Evolutionary conservation across 768 basidiomycete species (phyloP).

Genomic region (Pleurotus citrinopileatus): DNA sequence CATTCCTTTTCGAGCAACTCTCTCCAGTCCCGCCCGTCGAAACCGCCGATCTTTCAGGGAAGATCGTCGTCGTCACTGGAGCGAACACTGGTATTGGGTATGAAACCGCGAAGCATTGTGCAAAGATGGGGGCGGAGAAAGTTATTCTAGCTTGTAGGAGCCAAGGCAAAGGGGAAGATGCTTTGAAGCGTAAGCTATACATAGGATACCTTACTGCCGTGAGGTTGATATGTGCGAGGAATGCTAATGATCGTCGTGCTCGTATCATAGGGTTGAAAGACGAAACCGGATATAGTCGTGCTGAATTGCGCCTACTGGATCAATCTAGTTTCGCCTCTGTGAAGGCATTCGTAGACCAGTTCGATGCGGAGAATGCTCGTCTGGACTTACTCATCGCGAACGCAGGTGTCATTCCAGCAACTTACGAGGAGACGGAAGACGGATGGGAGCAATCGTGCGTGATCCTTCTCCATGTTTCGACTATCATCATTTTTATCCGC

Average conservation of each 20-base stretch:
- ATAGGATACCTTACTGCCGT: no score
- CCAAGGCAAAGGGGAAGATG: constrained; percentile 30
- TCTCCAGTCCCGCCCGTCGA: neutral
- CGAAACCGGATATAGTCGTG: constrained; percentile 29
- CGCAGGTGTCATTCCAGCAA: constrained; percentile 22
- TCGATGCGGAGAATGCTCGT: constrained; percentile 27
- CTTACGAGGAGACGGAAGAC: constrained; percentile 30
- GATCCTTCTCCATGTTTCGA: constrained; percentile 4
- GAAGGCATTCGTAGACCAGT: constrained; percentile 32
- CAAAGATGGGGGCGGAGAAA: constrained; percentile 36
- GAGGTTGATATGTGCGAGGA: no score
- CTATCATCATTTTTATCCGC: neutral
- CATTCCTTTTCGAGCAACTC: constrained; percentile 1
- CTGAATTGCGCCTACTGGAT: constrained; percentile 40
- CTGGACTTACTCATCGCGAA: constrained; percentile 47
- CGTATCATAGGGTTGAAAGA: constrained; percentile 21
- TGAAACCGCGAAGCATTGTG: constrained; percentile 44
- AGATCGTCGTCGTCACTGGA: neutral
- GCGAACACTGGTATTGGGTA: constrained; percentile 52
- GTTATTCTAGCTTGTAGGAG: constrained; percentile 38
- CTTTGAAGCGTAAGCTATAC: constrained; percentile 33
- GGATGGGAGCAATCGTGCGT: constrained; percentile 47
- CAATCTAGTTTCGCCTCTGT: constrained; percentile 39
- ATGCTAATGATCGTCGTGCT: constrained; percentile 9
- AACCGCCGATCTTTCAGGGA: neutral